A percentile compares a stretch with the other conserved stretches of the same genome.
These are phyloP conservation scores for Pseudoperonospora humuli DNA, from an alignment of 352 stramenopile species.

Conservation along the genomic window DNA sequence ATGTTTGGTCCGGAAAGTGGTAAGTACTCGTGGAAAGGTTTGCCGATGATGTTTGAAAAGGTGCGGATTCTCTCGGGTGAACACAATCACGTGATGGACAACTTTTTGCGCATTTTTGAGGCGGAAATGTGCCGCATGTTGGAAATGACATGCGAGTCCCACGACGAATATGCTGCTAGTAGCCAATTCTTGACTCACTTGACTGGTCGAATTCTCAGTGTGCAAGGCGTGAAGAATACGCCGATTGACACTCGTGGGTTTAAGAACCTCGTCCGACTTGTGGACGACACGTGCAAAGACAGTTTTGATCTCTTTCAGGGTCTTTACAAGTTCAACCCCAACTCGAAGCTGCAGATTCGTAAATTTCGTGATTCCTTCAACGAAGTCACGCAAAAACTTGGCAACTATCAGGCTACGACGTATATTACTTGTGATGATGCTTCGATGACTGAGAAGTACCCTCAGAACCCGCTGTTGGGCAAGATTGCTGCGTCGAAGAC, in stretches of 20 bases:
- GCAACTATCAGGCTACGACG: conserved; percentile 3
- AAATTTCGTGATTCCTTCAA: conserved; percentile 59
- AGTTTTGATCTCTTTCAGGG: conserved; percentile 98
- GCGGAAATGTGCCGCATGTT: conserved; percentile 95
- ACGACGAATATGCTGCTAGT: conserved; percentile 95
- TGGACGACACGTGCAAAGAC: conserved; percentile 96
- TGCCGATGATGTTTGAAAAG: conserved; percentile 96
- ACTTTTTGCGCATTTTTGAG: conserved; percentile 94
- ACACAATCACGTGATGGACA: conserved; percentile 63
- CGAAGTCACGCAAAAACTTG: conserved; percentile 45
- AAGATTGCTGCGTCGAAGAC: conserved; percentile 87
- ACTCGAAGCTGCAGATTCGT: conserved; percentile 78
- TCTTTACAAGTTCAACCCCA: conserved; percentile 95
- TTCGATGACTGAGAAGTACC: conserved; percentile 47
- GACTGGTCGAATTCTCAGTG: conserved; percentile 92
- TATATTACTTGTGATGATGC: not conserved
- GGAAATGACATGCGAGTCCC: conserved; percentile 92
- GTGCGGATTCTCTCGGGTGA: conserved; percentile 74
- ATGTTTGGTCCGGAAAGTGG: conserved; percentile 97
- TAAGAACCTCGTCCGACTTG: conserved; percentile 92
- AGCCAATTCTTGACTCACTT: conserved; percentile 98
- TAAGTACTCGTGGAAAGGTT: conserved; percentile 90
- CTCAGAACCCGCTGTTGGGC: conserved; percentile 73
- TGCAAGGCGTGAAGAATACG: conserved; percentile 79
- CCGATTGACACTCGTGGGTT: conserved; percentile 97